Conservation (phyloP, 2,329 filamentous ascomycete species). For the Cyphellophora europaea region DNA sequence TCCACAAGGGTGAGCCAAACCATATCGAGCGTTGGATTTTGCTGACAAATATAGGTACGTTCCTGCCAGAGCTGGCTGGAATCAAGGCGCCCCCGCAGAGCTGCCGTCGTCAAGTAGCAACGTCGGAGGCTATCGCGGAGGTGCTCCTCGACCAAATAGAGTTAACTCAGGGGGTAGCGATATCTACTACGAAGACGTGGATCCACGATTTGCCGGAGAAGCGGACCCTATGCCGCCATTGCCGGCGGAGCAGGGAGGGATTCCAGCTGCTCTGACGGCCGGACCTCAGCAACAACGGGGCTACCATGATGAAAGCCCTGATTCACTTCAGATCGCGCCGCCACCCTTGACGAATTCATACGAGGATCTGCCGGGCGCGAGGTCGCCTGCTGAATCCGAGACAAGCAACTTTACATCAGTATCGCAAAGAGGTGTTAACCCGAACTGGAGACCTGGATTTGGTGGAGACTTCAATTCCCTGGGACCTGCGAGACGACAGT, state of each 20-base stretch:
- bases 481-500: conserved; percentile 35
- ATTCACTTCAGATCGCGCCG: conserved; percentile 10
- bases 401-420: conserved; percentile 82
- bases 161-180: conserved; percentile 24
- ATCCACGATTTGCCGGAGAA: conserved; percentile 69
- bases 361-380: conserved; percentile 55
- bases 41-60: too few species aligned
- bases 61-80: conserved; percentile 50
- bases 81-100: conserved; percentile 32
- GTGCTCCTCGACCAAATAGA: conserved; percentile 18
- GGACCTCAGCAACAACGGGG: conserved; percentile 17
- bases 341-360: conserved; percentile 31
- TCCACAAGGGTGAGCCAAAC: too few species aligned
- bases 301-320: conserved; percentile 2
- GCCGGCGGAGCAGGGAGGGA: conserved; percentile 18
- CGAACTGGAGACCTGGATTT: conserved; percentile 62
- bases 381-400: conserved; percentile 70
- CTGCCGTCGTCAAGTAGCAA: conserved; percentile 36
- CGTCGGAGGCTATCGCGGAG: conserved; percentile 34
- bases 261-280: conserved; percentile 29
- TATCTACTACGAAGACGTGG: conserved; percentile 84
- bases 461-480: conserved; percentile 26
- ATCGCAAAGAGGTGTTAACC: conserved; percentile 79
- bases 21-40: too few species aligned
- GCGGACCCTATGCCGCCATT: conserved; percentile 27